Conservation (phyloP, 1,284 basidiomycete genomes). For the Hypsizygus ulmarius region DNA sequence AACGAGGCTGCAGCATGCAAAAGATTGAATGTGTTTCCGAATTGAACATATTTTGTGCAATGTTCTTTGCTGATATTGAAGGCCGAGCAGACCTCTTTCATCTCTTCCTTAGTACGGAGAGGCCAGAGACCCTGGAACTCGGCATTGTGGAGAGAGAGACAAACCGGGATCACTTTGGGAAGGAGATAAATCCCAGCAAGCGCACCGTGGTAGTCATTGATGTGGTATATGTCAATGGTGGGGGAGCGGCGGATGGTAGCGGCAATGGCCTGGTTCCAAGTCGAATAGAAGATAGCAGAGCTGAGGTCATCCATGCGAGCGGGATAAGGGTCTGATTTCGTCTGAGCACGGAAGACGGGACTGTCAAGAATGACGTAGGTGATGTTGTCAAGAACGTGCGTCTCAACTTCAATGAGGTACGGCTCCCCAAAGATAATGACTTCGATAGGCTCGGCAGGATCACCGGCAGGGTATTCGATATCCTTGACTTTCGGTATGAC, state of each 20-base stretch:
- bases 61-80: conserved; percentile 95
- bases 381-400: conserved; percentile 88
- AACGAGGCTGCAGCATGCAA: conserved; percentile 89
- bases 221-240: conserved; percentile 84
- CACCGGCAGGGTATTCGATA: conserved; percentile 86
- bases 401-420: conserved; percentile 92
- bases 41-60: conserved; percentile 94
- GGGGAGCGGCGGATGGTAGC: conserved; percentile 82
- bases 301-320: conserved; percentile 94
- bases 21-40: conserved; percentile 94
- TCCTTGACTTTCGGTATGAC: conserved; percentile 93
- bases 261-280: conserved; percentile 95
- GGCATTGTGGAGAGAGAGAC: conserved; percentile 92
- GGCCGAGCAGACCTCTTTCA: conserved; percentile 95
- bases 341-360: conserved; percentile 93
- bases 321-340: conserved; percentile 90
- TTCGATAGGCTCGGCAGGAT: conserved; percentile 88
- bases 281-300: conserved; percentile 95
- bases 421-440: conserved; percentile 94
- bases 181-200: conserved; percentile 87
- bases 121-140: conserved; percentile 97
- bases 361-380: conserved; percentile 91
- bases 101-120: conserved; percentile 91
- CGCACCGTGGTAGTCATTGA: conserved; percentile 92
- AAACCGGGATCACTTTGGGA: conserved; percentile 84